Evolutionary conservation across 2,329 filamentous ascomycete species (phyloP), one percentile per base, ranked within the genome.

Genomic region (Emergomyces orientalis): DNA sequence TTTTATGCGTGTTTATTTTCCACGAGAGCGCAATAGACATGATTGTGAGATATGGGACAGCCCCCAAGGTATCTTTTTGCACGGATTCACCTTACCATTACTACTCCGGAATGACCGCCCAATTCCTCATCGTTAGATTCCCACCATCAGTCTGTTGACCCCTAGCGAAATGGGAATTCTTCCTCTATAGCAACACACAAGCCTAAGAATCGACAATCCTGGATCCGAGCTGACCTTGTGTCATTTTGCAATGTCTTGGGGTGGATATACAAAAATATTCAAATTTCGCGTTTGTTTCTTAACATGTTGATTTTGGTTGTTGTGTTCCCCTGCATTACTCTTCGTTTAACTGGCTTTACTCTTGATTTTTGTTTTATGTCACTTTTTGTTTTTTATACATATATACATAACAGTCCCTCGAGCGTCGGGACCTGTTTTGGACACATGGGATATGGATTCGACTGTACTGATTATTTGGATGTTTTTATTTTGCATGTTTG

Each of bases 401-500:
- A 56, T 39, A 56, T 56, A 57, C 2, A 25, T 22, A 39, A 57
- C 54, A 41, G 54, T 41, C n/a, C 34, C 54, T 39, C 11, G n/a
- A n/a, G 32, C 54, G 27, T 57, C 32, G 34, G 54, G 54, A 25
- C 34, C 54, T 57, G 54, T 56, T 30, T 47, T 45, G 56, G 56
- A 59, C 56, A 30, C 56, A 43, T 45, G 41, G 25, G 41, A 34
- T 47, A 25, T 59, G 57, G 27, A 47, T 49, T 45, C 19, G 49
- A 30, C 25, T 61, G 37, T 61, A 52, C 37, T 55, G 30, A 47
- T 47, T 61, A 55, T 55, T 57, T 41, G 22, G 34, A 41, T 54
- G 13, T 25, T 51, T 56, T 32, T 41, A n/a, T n/a, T n/a, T n/a
- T n/a, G n/a, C 32, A 5, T 55, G 45, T 56, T 56, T 54, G 37